Percentiles rank a stretch among this genome's conserved stretches.
phyloP scores from a whole-genome alignment of 352 stramenopile species.

The Globisporangium cystogenes region DNA sequence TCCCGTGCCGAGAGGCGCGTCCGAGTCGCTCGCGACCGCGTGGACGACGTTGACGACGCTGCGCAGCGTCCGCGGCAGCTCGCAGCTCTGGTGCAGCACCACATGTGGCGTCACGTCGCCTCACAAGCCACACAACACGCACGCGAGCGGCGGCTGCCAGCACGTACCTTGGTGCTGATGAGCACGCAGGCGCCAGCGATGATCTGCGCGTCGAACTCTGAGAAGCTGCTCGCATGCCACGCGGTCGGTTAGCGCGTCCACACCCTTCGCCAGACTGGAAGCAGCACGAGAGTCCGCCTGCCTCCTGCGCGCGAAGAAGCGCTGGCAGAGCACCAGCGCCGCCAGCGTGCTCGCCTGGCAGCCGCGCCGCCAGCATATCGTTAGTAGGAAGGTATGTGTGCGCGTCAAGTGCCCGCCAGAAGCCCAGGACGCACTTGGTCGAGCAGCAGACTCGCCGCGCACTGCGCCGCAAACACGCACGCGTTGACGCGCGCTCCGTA shows the following conservation, averaged over 20 bases:
- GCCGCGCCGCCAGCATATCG: not conserved
- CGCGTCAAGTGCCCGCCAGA: not conserved
- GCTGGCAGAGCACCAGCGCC: slow-evolving; percentile 13
- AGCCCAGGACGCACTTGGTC: slow-evolving; percentile 8
- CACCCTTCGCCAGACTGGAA: not conserved
- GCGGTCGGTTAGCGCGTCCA: not conserved
- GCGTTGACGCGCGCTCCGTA: slow-evolving; percentile 5
- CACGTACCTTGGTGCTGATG: slow-evolving; percentile 15
- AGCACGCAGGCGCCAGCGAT: slow-evolving; percentile 15
- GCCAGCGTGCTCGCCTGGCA: slow-evolving; percentile 13
- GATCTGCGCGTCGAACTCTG: slow-evolving; percentile 13
- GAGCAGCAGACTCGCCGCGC: slow-evolving; percentile 10
- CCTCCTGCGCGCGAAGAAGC: slow-evolving; percentile 16
- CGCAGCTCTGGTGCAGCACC: slow-evolving; percentile 22
- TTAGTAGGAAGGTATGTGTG: no score
- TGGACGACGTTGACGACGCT: slow-evolving; percentile 50
- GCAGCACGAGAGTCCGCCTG: slow-evolving; percentile 5
- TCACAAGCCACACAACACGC: not conserved
- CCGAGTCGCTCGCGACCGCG: slow-evolving; percentile 20
- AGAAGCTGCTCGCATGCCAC: slow-evolving; percentile 6
- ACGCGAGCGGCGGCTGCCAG: not conserved
- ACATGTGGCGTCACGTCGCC: not conserved
- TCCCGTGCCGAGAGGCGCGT: slow-evolving; percentile 25
- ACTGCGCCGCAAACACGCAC: slow-evolving; percentile 9
- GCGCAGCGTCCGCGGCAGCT: slow-evolving; percentile 35